Percentiles rank a stretch among this genome's conserved stretches.
Conservation (phyloP, 2,329 filamentous ascomycete species). For the Fusarium marasasianum region DNA sequence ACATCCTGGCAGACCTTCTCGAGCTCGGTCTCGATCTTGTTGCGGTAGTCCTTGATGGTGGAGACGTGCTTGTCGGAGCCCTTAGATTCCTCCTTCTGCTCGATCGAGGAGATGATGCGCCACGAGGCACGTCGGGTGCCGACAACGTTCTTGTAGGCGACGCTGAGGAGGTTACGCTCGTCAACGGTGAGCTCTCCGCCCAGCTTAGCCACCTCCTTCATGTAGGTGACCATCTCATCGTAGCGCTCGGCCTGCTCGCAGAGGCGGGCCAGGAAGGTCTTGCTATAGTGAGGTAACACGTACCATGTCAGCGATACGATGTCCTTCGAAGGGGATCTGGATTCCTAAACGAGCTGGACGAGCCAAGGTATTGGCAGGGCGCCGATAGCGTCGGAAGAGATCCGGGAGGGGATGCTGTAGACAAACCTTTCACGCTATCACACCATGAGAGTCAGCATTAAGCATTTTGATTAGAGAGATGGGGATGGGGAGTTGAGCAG, state of each 20-base stretch:
- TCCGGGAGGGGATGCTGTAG: conserved; percentile 25
- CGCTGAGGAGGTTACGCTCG: conserved; percentile 97
- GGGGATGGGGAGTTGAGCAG: conserved; percentile 10
- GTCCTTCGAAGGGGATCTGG: conserved; percentile 33
- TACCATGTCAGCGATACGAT: conserved; percentile 42
- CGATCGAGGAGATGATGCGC: conserved; percentile 99
- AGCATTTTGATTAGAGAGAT: conserved; percentile 22
- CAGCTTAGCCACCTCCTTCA: conserved; percentile 99
- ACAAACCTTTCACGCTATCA: conserved; percentile 75
- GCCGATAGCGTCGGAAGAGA: conserved; percentile 22
- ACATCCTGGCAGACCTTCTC: conserved; percentile 99
- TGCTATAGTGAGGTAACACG: conserved; percentile 66
- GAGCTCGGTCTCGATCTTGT: conserved; percentile 97
- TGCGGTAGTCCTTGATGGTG: conserved; percentile 95
- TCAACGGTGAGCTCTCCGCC: conserved; percentile 87
- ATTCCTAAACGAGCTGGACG: conserved; percentile 24
- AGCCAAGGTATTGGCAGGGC: conserved; percentile 26
- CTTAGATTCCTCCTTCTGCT: conserved; percentile 99
- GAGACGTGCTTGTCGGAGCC: conserved; percentile 93
- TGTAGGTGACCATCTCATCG: conserved; percentile 99
- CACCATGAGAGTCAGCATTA: conserved; percentile 50
- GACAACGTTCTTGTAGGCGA: conserved; percentile 99
- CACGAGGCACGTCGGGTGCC: conserved; percentile 97
- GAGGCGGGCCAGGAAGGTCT: conserved; percentile 99
- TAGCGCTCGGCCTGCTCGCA: conserved; percentile 99